Percentiles rank a stretch among this genome's conserved stretches.
Evolutionary conservation across 208 protist species (phyloP).

Genomic region (Acanthamoeba triangularis): DNA sequence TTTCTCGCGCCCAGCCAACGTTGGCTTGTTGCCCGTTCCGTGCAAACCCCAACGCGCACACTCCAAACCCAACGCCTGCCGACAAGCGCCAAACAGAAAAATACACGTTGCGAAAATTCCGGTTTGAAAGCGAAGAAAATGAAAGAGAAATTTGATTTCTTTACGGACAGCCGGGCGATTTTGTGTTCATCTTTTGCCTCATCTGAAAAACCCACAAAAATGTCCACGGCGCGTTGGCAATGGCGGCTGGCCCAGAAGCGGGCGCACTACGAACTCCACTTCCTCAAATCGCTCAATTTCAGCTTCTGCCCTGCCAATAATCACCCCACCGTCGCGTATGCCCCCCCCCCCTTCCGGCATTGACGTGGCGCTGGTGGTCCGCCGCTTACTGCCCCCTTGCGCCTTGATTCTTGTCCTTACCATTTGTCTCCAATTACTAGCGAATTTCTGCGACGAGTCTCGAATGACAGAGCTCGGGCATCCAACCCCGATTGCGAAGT

Average conservation of each 20-base stretch:
- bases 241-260: constrained; percentile 65
- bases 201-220: not conserved
- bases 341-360: not conserved
- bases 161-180: not conserved
- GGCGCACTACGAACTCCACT: constrained; percentile 66
- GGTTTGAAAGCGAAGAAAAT: not conserved
- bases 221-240: constrained; percentile 73
- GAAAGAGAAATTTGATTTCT: not conserved
- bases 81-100: not conserved
- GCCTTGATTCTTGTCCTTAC: not conserved
- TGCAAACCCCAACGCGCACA: not conserved
- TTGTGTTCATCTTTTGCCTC: not conserved
- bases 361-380: not conserved
- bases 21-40: not conserved
- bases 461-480: constrained; percentile 43
- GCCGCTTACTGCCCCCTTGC: not conserved
- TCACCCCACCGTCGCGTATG: constrained; percentile 58
- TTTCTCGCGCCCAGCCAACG: not conserved
- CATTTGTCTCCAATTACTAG: not conserved
- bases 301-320: constrained; percentile 60
- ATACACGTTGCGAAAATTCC: not conserved
- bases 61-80: no score
- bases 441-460: constrained; percentile 55
- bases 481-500: constrained; percentile 75
- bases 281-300: constrained; percentile 65